Conservation (phyloP, 768 basidiomycete species). For the Pisolithus microcarpus region DNA sequence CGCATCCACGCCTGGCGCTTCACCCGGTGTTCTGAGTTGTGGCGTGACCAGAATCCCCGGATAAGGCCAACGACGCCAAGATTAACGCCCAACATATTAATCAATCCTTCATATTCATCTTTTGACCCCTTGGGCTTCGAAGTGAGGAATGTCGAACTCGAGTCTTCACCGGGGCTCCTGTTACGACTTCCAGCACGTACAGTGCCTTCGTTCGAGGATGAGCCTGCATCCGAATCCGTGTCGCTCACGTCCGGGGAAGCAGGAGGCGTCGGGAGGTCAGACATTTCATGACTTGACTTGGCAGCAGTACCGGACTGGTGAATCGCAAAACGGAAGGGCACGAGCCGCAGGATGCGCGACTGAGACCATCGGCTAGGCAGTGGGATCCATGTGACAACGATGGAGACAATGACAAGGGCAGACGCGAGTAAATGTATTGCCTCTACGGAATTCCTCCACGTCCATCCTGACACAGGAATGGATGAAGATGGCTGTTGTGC, state of each 20-base stretch:
- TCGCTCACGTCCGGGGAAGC: slow-evolving; percentile 20
- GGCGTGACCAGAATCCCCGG: slow-evolving; percentile 10
- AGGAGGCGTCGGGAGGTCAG: slow-evolving; percentile 24
- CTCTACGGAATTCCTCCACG: slow-evolving; percentile 51
- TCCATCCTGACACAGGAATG: slow-evolving; percentile 26
- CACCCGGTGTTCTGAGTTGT: slow-evolving; percentile 19
- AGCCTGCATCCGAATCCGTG: slow-evolving; percentile 22
- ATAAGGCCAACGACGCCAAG: slow-evolving; percentile 32
- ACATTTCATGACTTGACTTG: background rate
- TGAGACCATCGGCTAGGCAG: slow-evolving; percentile 14
- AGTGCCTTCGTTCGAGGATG: slow-evolving; percentile 23
- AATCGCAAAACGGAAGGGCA: slow-evolving; percentile 19
- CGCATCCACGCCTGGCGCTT: slow-evolving; percentile 46
- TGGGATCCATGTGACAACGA: slow-evolving; percentile 44
- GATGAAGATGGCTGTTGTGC: slow-evolving; percentile 10
- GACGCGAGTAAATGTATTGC: slow-evolving; percentile 61
- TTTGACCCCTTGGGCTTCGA: slow-evolving; percentile 30
- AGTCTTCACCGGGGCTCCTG: slow-evolving; percentile 2
- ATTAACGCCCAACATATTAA: slow-evolving; percentile 33
- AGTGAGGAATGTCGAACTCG: slow-evolving; percentile 18
- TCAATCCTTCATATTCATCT: slow-evolving; percentile 34
- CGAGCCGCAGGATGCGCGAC: slow-evolving; percentile 17
- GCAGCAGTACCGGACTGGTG: slow-evolving; percentile 2
- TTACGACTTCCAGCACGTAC: slow-evolving; percentile 11
- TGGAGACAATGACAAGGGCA: slow-evolving; percentile 50